Evolutionary conservation across 805 yeast genomes (phyloP).

Genomic region (Nematodospora valgi): DNA sequence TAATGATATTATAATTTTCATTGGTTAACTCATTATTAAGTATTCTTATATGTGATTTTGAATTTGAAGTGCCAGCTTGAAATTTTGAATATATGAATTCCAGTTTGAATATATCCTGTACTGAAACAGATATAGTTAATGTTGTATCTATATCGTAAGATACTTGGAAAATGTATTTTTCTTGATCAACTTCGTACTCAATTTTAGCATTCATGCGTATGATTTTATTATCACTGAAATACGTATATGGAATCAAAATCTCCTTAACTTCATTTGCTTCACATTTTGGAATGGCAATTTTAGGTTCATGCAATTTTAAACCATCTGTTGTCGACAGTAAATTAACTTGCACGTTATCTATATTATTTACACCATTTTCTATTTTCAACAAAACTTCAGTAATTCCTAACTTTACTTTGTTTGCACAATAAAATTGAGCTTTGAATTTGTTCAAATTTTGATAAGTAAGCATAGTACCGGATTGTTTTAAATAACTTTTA

Average conservation of each 20-base stretch:
- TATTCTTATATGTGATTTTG: constrained; percentile 52
- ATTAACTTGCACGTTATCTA: constrained; percentile 22
- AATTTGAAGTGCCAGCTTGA: constrained; percentile 57
- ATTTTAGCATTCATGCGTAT: constrained; percentile 20
- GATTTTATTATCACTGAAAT: constrained; percentile 25
- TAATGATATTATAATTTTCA: constrained; percentile 21
- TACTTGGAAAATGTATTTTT: constrained; percentile 18
- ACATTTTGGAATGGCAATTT: constrained; percentile 5
- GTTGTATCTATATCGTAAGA: constrained; percentile 47
- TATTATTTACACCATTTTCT: constrained; percentile 26
- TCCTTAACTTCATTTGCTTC: constrained; percentile 14
- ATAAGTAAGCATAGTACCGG: constrained; percentile 9
- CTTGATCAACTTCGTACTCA: constrained; percentile 17
- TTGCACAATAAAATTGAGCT: constrained; percentile 25
- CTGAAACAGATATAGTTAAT: constrained; percentile 67
- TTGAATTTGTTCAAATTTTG: constrained; percentile 20
- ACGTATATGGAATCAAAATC: constrained; percentile 29
- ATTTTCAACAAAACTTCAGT: constrained; percentile 23
- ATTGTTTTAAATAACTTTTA: background rate
- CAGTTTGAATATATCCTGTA: constrained; percentile 70
- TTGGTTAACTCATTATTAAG: constrained; percentile 36
- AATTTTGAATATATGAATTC: constrained; percentile 61
- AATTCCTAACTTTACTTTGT: constrained; percentile 23
- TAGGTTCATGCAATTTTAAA: constrained; percentile 10
- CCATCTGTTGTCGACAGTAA: constrained; percentile 17